Evolutionary conservation across 2,329 filamentous ascomycete species (phyloP).

Genomic region (Aspergillus pseudoterreus): DNA sequence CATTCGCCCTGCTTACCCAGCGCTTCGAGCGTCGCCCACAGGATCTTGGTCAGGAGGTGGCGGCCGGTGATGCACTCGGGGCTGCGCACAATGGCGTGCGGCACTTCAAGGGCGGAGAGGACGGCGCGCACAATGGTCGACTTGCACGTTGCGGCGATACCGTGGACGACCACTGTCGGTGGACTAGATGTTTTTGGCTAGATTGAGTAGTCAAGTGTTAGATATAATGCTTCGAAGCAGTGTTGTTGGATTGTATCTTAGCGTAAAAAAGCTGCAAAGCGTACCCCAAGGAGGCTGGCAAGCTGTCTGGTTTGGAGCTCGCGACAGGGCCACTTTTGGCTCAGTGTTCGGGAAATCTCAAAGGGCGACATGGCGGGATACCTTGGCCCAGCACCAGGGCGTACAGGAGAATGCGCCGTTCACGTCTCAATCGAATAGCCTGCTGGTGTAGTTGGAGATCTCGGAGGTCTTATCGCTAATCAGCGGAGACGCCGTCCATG

Average conservation of each 20-base stretch:
- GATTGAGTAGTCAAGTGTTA: not conserved
- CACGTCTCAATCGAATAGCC: too few relatives aligned
- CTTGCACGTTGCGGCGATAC: conserved; percentile 84
- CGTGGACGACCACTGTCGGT: conserved; percentile 73
- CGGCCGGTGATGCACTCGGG: conserved; percentile 45
- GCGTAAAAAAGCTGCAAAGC: conserved; percentile 1
- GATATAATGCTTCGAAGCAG: not conserved
- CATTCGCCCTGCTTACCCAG: conserved; percentile 36
- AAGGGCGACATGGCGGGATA: conserved; percentile 25
- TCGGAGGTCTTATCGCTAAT: not conserved
- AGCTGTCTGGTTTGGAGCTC: conserved; percentile 41
- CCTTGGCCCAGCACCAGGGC: not conserved
- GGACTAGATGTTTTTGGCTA: conserved; percentile 58
- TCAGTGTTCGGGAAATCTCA: conserved; percentile 33
- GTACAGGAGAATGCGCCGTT: too few relatives aligned
- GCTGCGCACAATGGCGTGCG: conserved; percentile 40
- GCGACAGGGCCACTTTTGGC: conserved; percentile 42
- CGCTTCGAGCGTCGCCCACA: conserved; percentile 36
- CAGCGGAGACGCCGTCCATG: not conserved
- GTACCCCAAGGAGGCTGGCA: conserved; percentile 38
- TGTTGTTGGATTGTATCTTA: not conserved
- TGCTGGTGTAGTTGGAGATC: not conserved
- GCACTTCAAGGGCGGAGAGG: conserved; percentile 56
- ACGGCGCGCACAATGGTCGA: conserved; percentile 64
- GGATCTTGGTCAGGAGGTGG: conserved; percentile 45